Base-by-base conservation (phyloP, 371 early-diverging fungal species). In the Fennellomyces sp. region DNA sequence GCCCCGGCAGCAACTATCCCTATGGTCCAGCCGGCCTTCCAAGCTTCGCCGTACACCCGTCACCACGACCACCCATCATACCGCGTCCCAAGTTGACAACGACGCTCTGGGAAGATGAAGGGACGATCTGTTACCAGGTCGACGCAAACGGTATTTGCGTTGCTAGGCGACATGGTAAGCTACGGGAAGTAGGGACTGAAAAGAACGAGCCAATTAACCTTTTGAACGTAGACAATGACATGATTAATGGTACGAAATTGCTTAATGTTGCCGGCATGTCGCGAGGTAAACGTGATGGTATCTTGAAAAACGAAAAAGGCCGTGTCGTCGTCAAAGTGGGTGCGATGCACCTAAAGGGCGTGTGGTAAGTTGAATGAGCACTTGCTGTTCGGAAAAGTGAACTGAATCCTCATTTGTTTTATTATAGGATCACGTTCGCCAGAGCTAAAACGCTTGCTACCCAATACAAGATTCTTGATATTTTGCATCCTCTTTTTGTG, bases 261-360 rank as follows among this genome's bases (percentile, higher is more conserved):
- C 79, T 92, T 12, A 93, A 93, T 73, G 91, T 93, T 10, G 87
- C 88, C 25, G 90, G 91, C 45, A 91, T 92, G 93, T 88, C 94
- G 39, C 88, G 94, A 19, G 94, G 94, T 45, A 91, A 91, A 71
- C 79, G 94, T 23, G 94, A 93, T 65, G 91, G 91, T 13, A 93
- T 93, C 49, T 76, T 93, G 21, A 93, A 93, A 69, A 90, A 91
- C 52, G 94, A 93, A 68, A 88, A 88, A 67, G 91, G 89, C 17
- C 81, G 94, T 38, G 85, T 86, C 5, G 94, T 93, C 3, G 89
- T 93, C 58, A 93, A 93, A 66, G 89, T 89, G 0, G 94, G 94
- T n/a, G 87, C 92, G 0, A 92, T 93, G 93, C 89, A 90, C 61
- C 73, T 93, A 12, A 93, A 93, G 68, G 94, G 94, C 21, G 94